These are phyloP conservation scores for Perkinsela sp. DNA, from an alignment of 208 protist species.

Conservation along the genomic window DNA sequence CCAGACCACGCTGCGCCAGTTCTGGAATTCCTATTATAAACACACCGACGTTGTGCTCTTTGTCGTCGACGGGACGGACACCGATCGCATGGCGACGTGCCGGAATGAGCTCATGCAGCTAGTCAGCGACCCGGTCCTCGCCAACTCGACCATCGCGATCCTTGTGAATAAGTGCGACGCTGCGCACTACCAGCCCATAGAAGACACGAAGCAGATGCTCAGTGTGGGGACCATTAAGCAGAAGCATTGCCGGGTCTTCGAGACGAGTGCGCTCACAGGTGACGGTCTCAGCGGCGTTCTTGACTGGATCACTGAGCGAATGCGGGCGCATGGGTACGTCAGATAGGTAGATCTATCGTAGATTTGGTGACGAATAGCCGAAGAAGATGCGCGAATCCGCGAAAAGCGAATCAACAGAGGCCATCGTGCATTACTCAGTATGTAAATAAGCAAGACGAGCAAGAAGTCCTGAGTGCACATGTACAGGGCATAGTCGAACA, in stretches of 20 bases:
- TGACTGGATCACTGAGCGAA: constrained; percentile 57
- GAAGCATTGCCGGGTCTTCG: constrained; percentile 72
- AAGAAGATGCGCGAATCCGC: no score
- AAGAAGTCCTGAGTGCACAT: no score
- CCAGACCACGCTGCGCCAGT: constrained; percentile 56
- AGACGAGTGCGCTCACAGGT: constrained; percentile 64
- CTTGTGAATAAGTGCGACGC: constrained; percentile 88
- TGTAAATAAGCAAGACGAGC: no score
- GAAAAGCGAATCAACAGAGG: no score
- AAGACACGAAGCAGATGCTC: constrained; percentile 46
- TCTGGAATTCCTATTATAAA: constrained; percentile 84
- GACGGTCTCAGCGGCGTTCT: constrained; percentile 63
- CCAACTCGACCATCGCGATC: constrained; percentile 52
- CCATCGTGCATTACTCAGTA: no score
- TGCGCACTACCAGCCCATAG: constrained; percentile 24
- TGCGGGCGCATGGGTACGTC: constrained; percentile 7
- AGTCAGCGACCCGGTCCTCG: constrained; percentile 38
- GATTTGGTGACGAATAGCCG: no score
- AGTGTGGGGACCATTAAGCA: constrained; percentile 52
- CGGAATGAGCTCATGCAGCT: constrained; percentile 51
- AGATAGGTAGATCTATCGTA: no score
- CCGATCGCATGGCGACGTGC: constrained; percentile 22
- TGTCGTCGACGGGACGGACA: constrained; percentile 65
- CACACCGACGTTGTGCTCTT: constrained; percentile 75
- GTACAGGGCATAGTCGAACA: no score